Conservation (phyloP, 768 basidiomycete genomes). For the Leccinum ochraceum region DNA sequence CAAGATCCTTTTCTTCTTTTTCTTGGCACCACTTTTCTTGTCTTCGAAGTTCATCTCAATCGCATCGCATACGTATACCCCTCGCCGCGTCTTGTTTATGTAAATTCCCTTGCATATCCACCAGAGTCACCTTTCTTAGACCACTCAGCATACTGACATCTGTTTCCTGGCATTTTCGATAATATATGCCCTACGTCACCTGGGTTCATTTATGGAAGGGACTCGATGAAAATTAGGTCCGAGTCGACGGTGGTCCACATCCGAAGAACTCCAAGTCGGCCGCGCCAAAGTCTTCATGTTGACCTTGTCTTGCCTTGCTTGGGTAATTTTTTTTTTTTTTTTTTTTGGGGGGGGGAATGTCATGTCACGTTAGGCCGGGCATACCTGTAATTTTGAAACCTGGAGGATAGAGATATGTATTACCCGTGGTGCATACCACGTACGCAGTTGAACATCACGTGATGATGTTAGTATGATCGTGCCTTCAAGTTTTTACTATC, state of each 20-base stretch:
- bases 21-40: too few species aligned
- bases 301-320: background rate
- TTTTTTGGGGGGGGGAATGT: background rate
- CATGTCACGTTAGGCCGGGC: background rate
- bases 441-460: too few species aligned
- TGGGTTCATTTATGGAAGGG: background rate
- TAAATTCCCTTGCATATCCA: background rate
- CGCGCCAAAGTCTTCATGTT: background rate
- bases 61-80: too few species aligned
- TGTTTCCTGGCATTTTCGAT: background rate
- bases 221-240: background rate
- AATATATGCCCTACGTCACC: background rate
- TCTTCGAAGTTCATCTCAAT: too few species aligned
- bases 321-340: background rate
- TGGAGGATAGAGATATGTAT: background rate
- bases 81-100: background rate
- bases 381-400: background rate
- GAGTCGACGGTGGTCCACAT: background rate
- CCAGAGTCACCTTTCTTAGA: background rate
- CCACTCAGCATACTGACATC: background rate
- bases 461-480: too few species aligned
- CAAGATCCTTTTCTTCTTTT: too few species aligned
- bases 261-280: background rate
- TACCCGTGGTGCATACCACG: too few species aligned
- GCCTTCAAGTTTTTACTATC: too few species aligned